Evolutionary conservation across 345 rosid genomes (phyloP), one percentile per base, ranked within the genome.

Genomic region (Aquilaria malaccensis): DNA sequence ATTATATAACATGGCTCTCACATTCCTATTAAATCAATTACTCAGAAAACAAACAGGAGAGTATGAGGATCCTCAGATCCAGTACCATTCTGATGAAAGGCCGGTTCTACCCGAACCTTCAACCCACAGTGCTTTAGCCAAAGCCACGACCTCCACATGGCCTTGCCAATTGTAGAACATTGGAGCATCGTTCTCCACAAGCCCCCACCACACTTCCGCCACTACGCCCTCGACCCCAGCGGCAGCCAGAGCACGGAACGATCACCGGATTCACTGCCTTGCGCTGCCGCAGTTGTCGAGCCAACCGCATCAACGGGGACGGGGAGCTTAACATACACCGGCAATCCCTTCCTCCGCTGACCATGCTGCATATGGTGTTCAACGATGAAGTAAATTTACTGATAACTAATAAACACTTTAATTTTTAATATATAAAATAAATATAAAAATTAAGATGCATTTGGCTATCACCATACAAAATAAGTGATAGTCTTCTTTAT

Each of bases 181-280:
- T 9, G 87, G 82, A 30, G 56, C 48, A 15, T 77, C 76, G 58
- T 67, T 66, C 75, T 82, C 87, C 58, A 82, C 82, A 45, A 79
- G 43, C n/a, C 87, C 87, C 84, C 87, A 82, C 82, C 82, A 82
- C 1, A 79, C 73, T 50, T 82, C 83, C 74, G 79, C 66, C 64
- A 82, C 78, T 58, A 82, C 72, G 15, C 87, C 84, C 68, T 77
- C 84, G 1, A 82, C 79, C 3, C 82, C 87, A 0, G 72, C 80
- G 10, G 59, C 68, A 43, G 64, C 70, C 50, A 82, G 65, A 1
- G 87, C 80, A 48, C 60, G 67, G 46, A 80, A 71, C 12, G 80
- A 75, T 45, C 74, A n/a, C n/a, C n/a, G n/a, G n/a, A n/a, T n/a
- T n/a, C n/a, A 82, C 69, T 12, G 75, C 59, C 77, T 68, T 77